Base-by-base conservation (phyloP, 176 grass and related monocot species). In the Alloteropsis semialata region DNA sequence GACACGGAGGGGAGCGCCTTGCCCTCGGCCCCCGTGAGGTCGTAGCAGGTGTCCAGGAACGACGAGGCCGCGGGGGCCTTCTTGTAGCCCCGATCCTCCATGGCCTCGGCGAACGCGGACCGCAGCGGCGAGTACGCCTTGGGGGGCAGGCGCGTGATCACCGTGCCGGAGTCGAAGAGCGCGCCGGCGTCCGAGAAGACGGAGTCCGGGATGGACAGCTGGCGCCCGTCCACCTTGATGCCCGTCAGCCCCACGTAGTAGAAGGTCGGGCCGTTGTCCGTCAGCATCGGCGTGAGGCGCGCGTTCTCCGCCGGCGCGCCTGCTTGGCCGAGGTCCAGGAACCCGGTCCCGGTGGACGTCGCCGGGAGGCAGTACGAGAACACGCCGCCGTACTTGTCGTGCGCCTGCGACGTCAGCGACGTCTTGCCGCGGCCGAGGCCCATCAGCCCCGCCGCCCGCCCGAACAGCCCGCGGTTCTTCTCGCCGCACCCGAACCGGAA, bases 121-220 rank as follows among this genome's bases (percentile, higher is more conserved):
- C 88, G 78, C 5, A 98, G 86, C 8, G 92, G 53, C 1, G 15
- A 5, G 92, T 98, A 98, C 28, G 88, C 92, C 24, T 29, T 25
- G 4, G 78, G 58, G 18, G 90, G 95, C 2, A 95, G 84, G 49
- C 95, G 87, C 4, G 88, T 91, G 90, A 98, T 95, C 39, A 95
- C 92, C 37, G 95, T 98, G 57, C 92, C 92, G 7, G 92, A 98
- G 69, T 98, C 95, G 19, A 98, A 82, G 34, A 98, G 57, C 42
- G 90, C 72, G 7, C 88, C 92, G 28, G 84, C 64, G 8, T 30
- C 22, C 8, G 81, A 28, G 69, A 97, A 97, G 48, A 92, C 71
- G 3, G 70, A 70, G 48, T 36, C 25, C 59, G 70, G 32, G 50
- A 94, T 36, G 5, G 78, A 0, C 11, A 94, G 32, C 41, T 59